Conservation (phyloP, 1,139 yeast genomes). For the Yamadazyma sp. region DNA sequence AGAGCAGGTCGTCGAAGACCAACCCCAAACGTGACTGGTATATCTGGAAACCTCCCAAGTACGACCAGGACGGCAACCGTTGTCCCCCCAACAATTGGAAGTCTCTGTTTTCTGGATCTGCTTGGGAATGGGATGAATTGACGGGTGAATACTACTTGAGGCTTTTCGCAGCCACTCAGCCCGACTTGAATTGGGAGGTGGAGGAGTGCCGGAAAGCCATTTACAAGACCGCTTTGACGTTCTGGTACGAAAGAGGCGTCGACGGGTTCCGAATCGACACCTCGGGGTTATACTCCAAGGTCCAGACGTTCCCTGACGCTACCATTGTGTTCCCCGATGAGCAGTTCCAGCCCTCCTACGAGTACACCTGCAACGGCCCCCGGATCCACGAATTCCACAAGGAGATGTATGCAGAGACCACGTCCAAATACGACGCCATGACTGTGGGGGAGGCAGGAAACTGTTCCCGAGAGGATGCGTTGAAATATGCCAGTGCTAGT, state of each 20-base stretch:
- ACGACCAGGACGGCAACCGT: constrained; percentile 47
- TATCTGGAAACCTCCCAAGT: constrained; percentile 53
- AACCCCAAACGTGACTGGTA: constrained; percentile 65
- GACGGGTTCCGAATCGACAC: constrained; percentile 62
- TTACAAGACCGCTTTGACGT: constrained; percentile 47
- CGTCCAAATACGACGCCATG: constrained; percentile 51
- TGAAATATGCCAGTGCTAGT: constrained; percentile 49
- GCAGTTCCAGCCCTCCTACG: constrained; percentile 39
- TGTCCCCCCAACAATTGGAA: constrained; percentile 60
- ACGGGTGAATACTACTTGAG: constrained; percentile 56
- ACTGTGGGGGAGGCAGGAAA: constrained; percentile 59
- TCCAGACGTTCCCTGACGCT: constrained; percentile 47
- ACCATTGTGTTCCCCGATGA: constrained; percentile 43
- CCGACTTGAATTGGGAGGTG: constrained; percentile 63
- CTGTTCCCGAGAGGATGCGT: constrained; percentile 40
- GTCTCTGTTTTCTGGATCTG: constrained; percentile 52
- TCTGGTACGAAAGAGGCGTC: constrained; percentile 57
- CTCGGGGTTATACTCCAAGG: constrained; percentile 54
- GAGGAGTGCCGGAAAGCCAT: constrained; percentile 51
- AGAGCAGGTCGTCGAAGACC: constrained; percentile 48
- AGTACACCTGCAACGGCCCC: constrained; percentile 45
- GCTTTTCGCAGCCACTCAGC: constrained; percentile 53
- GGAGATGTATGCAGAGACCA: constrained; percentile 48
- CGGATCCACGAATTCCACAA: constrained; percentile 57
- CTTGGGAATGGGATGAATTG: constrained; percentile 55